These are phyloP conservation scores for Cutaneotrichosporon sp. DNA, from an alignment of 1,284 basidiomycete genomes.

Conservation along the genomic window DNA sequence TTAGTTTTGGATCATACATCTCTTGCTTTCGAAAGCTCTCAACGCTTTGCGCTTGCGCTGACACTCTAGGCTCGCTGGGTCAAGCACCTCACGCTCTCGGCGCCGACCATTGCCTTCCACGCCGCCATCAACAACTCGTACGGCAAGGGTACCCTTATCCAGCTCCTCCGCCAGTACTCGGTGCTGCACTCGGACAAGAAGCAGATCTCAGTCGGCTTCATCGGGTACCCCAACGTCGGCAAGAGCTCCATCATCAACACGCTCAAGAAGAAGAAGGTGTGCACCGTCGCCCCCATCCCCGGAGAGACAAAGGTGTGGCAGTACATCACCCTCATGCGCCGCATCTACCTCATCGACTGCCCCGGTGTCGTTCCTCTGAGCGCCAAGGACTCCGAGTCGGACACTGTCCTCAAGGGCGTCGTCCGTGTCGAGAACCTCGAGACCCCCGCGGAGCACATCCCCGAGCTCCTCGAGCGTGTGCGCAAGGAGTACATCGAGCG, in stretches of 20 bases:
- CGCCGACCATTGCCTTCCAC: slow-evolving; percentile 97
- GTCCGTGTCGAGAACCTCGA: slow-evolving; percentile 94
- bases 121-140: slow-evolving; percentile 99
- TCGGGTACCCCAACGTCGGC: slow-evolving; percentile 98
- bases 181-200: slow-evolving; percentile 98
- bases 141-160: slow-evolving; percentile 96
- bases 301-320: slow-evolving; percentile 99
- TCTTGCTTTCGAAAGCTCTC: slow-evolving; percentile 13
- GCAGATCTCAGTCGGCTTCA: slow-evolving; percentile 96
- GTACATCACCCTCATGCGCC: slow-evolving; percentile 93
- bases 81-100: slow-evolving; percentile 89
- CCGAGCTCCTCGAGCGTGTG: slow-evolving; percentile 81
- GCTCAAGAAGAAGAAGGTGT: slow-evolving; percentile 97
- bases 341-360: slow-evolving; percentile 99
- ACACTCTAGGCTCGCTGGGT: slow-evolving; percentile 84
- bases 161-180: slow-evolving; percentile 94
- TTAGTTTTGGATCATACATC: slow-evolving; percentile 55
- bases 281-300: slow-evolving; percentile 93
- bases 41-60: slow-evolving; percentile 19
- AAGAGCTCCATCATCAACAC: slow-evolving; percentile 99
- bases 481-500: slow-evolving; percentile 90
- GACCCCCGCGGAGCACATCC: slow-evolving; percentile 91
- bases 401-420: slow-evolving; percentile 95
- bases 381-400: slow-evolving; percentile 83
- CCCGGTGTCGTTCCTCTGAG: slow-evolving; percentile 97